Conservation (phyloP, 2,329 filamentous ascomycete genomes). For the Basipetospora chlamydospora region DNA sequence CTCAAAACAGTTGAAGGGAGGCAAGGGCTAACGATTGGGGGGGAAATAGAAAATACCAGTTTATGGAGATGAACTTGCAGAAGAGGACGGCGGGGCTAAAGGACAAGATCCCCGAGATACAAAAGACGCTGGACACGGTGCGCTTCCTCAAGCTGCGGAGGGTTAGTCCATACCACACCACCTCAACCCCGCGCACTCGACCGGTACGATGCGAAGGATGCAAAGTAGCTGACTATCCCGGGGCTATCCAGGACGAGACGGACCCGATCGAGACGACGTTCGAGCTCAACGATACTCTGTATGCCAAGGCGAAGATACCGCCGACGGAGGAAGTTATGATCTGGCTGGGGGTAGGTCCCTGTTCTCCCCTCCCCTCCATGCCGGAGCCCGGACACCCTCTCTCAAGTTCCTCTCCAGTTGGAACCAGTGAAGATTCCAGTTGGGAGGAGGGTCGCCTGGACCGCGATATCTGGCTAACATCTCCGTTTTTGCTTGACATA, state of each 20-base stretch:
- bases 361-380: no score
- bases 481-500: conserved; percentile 20
- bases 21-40: not conserved
- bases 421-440: no score
- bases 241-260: conserved; percentile 26
- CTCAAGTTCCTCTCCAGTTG: no score
- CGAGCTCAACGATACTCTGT: conserved; percentile 91
- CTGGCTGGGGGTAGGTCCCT: conserved; percentile 70
- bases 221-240: not conserved
- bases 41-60: conserved; percentile 81
- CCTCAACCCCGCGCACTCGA: not conserved
- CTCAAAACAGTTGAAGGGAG: not conserved
- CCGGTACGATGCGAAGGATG: conserved; percentile 6
- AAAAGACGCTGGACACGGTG: conserved; percentile 88
- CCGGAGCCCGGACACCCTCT: no score
- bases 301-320: conserved; percentile 71
- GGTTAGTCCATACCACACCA: conserved; percentile 28
- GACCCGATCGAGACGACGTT: conserved; percentile 84
- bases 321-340: conserved; percentile 85
- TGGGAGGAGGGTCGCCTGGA: no score
- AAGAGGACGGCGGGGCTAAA: conserved; percentile 65
- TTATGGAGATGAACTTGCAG: conserved; percentile 94
- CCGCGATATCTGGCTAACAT: no score
- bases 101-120: conserved; percentile 94
- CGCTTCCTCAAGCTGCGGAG: conserved; percentile 66